Conservation (phyloP, 1,139 yeast species). For the Zygosaccharomyces sapae region DNA sequence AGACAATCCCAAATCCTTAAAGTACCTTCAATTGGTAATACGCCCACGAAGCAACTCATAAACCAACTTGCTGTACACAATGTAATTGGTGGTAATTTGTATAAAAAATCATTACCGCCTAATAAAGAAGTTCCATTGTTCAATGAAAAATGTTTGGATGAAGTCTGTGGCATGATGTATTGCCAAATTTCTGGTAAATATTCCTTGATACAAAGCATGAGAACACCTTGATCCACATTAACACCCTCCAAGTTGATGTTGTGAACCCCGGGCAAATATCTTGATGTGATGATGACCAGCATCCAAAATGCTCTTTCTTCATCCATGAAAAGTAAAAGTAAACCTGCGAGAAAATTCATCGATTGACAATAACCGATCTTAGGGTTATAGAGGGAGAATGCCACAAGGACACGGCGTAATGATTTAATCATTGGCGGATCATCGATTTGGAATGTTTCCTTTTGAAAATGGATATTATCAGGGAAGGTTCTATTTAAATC, state of each 20-base stretch:
- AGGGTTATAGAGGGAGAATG: slow-evolving; percentile 84
- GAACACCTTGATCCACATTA: slow-evolving; percentile 89
- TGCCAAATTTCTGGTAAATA: slow-evolving; percentile 81
- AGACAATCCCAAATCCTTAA: slow-evolving; percentile 91
- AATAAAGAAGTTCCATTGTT: slow-evolving; percentile 7
- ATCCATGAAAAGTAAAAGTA: slow-evolving; percentile 72
- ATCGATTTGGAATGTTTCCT: slow-evolving; percentile 25
- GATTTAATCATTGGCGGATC: slow-evolving; percentile 68
- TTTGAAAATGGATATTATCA: slow-evolving; percentile 74
- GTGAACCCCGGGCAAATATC: slow-evolving; percentile 87
- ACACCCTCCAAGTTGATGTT: slow-evolving; percentile 90
- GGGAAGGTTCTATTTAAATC: slow-evolving; percentile 93
- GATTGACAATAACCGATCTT: slow-evolving; percentile 95
- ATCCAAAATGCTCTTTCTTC: slow-evolving; percentile 95
- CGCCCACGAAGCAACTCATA: slow-evolving; percentile 89
- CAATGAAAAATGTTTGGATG: slow-evolving; percentile 6
- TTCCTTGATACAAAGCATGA: slow-evolving; percentile 81
- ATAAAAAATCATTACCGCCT: slow-evolving; percentile 56
- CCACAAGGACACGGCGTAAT: slow-evolving; percentile 72
- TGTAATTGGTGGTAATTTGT: slow-evolving; percentile 82
- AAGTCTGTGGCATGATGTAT: slow-evolving; percentile 38
- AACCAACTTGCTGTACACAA: slow-evolving; percentile 96
- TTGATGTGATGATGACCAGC: slow-evolving; percentile 83
- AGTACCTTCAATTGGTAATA: slow-evolving; percentile 80
- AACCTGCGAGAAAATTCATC: slow-evolving; percentile 84